These are phyloP conservation scores for Kwoniella mangroviensis DNA, from an alignment of 768 basidiomycete species.

Conservation along the genomic window DNA sequence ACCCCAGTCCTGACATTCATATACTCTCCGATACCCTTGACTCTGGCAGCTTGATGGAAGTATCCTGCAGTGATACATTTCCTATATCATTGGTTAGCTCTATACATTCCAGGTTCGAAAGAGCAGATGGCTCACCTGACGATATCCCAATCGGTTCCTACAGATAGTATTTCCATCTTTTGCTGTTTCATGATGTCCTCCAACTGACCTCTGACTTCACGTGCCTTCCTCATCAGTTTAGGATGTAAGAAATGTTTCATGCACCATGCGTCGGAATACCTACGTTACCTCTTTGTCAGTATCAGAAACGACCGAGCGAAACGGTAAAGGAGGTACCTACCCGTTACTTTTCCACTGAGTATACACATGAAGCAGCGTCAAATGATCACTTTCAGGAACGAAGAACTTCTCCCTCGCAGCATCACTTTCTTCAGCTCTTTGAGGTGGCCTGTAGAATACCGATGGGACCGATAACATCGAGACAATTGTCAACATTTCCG, in stretches of 20 bases:
- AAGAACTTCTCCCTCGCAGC: slow-evolving; percentile 98
- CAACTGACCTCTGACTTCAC: slow-evolving; percentile 92
- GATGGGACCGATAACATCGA: slow-evolving; percentile 98
- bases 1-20: slow-evolving; percentile 89
- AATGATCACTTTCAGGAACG: slow-evolving; percentile 95
- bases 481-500: slow-evolving; percentile 97
- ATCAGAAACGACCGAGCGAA: background rate
- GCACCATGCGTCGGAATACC: slow-evolving; percentile 91
- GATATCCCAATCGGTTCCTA: slow-evolving; percentile 93
- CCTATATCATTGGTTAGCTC: slow-evolving; percentile 59
- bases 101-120: too few relatives aligned
- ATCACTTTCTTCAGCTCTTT: slow-evolving; percentile 96
- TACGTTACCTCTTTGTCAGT: slow-evolving; percentile 53
- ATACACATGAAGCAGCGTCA: slow-evolving; percentile 94
- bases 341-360: slow-evolving; percentile 97
- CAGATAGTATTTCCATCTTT: slow-evolving; percentile 90
- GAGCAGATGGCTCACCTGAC: slow-evolving; percentile 63
- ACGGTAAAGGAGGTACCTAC: slow-evolving; percentile 61
- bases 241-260: slow-evolving; percentile 96
- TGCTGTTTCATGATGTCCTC: slow-evolving; percentile 99
- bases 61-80: slow-evolving; percentile 98
- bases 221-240: slow-evolving; percentile 88
- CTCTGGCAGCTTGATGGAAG: slow-evolving; percentile 97
- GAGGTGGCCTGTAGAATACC: slow-evolving; percentile 96
- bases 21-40: slow-evolving; percentile 99